phyloP scores from a whole-genome alignment of 208 protist species.

The Trypanosoma brucei region DNA sequence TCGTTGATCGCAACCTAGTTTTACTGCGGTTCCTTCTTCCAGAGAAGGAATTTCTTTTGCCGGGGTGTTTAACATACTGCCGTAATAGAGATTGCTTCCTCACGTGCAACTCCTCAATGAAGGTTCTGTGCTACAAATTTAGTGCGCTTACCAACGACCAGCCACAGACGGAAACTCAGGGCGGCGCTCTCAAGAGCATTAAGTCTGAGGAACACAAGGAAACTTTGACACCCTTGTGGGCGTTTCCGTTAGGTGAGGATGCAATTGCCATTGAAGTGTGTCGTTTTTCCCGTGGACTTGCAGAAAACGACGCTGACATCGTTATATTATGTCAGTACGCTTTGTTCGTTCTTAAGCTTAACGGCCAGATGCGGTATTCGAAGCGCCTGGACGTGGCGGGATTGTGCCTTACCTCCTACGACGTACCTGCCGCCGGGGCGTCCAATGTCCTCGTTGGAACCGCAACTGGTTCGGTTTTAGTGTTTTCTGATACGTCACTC shows the following conservation, averaged over 20 bases:
- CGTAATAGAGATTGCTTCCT: conserved; percentile 48
- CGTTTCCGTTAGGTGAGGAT: conserved; percentile 85
- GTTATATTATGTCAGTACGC: conserved; percentile 74
- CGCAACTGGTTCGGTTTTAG: conserved; percentile 54
- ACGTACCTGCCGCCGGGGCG: conserved; percentile 30
- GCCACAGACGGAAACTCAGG: background rate
- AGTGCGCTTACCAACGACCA: conserved; percentile 33
- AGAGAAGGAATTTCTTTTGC: conserved; percentile 69
- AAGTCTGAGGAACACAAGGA: conserved; percentile 5
- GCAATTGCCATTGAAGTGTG: conserved; percentile 70
- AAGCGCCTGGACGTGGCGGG: conserved; percentile 77
- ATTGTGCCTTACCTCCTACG: conserved; percentile 53
- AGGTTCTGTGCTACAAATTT: conserved; percentile 80
- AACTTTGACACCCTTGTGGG: conserved; percentile 35
- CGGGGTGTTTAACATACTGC: conserved; percentile 68
- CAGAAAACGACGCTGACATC: conserved; percentile 53
- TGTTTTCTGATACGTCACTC: conserved; percentile 83
- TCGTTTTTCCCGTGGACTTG: conserved; percentile 38
- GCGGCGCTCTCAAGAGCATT: conserved; percentile 14
- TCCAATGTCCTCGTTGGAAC: conserved; percentile 87
- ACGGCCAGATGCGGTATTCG: conserved; percentile 39
- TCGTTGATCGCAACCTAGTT: conserved; percentile 83
- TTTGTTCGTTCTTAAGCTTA: conserved; percentile 63
- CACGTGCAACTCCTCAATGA: conserved; percentile 78
- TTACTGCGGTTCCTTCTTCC: conserved; percentile 71